Evolutionary conservation across 208 protist genomes (phyloP), one percentile per base, ranked within the genome.

Genomic region (Trypanosoma lewisi): DNA sequence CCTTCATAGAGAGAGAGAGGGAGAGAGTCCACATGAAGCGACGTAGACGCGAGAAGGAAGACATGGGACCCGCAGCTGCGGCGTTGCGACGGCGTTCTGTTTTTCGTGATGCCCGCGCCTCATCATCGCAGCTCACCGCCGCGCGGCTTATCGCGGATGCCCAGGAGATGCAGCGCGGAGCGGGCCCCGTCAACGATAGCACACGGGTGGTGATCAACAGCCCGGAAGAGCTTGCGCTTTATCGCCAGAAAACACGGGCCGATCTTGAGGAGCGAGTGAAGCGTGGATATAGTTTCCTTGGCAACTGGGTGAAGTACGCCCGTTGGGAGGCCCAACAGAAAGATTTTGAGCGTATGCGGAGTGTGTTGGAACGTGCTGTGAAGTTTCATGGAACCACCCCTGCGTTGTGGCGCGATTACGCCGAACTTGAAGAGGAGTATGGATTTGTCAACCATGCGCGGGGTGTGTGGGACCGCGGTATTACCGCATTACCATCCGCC

Each of bases 371-470:
- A 87, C 78, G 98, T 21, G 95, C 96, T 0, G 72, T 86, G 17
- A 77, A 89, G 25, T 74, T 93, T n/a, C 91, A 99, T 68, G 90
- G 96, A 34, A 76, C 82, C 16, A 93, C 98, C 63, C 37, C 79
- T 12, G 83, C 73, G 14, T 21, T 99, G 9, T 99, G 95, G 95
- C 74, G 98, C 12, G 91, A 97, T 48, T 99, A 99, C 75, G 97
- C 98, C 1, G 98, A 99, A 70, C 96, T 99, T 84, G 98, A 99
- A 80, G 98, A 97, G 92, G 60, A 81, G 50, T 77, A 98, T 75
- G 93, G 94, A 27, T 94, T 97, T 59, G 73, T 99, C n/a, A 98
- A 99, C 68, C 83, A 96, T 42, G 98, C 98, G 5, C 85, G 98
- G 36, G 98, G 98, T 61, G 78, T 99, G 11, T 99, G 82, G 84